Base-by-base conservation (phyloP, 306 rosid species). In the Vigna mungo region DNA sequence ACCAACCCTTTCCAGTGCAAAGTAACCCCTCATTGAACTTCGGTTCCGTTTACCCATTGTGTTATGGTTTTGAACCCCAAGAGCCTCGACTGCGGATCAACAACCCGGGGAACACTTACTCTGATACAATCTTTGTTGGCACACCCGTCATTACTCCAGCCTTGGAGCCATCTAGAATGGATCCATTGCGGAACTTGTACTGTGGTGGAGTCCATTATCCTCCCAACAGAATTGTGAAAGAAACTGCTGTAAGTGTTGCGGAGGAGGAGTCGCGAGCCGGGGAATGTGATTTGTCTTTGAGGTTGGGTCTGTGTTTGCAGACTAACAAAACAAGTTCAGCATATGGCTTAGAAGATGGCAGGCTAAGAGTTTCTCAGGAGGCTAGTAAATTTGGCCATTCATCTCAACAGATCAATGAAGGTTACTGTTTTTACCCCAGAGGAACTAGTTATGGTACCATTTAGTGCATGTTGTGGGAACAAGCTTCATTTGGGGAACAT, bases 41-140 rank as follows among this genome's bases (percentile, higher is more conserved):
- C 64, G 98, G 97, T 76, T 90, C 97, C 53, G 89, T 86, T 51
- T 95, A 92, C 80, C 98, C 98, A 0, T 86, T 92, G 87, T 92
- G 86, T 77, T 81, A 89, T 63, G 91, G 92, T 32, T 73, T 68
- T 75, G 94, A 70, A 81, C 62, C 72, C n/a, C 78, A 68, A 84
- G 84, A 68, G 55, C 68, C 85, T 48, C 85, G 81, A 37, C 62
- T 75, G 64, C 81, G 86, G 76, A 53, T 85, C 46, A 76, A 14
- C 61, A 71, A 16, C 68, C 60, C 72, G 3, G 90, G 84, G 21
- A 78, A 78, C 52, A 59, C 85, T 21, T 71, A 84, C 74, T 80
- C 84, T 9, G 81, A 72, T 53, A 79, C 84, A 37, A 86, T 90
- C 59, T 84, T 87, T 74, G 83, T 88, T 80, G 98, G 97, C 25